Evolutionary conservation across 2,329 filamentous ascomycete genomes (phyloP).

Genomic region (Talaromyces rugulosus): DNA sequence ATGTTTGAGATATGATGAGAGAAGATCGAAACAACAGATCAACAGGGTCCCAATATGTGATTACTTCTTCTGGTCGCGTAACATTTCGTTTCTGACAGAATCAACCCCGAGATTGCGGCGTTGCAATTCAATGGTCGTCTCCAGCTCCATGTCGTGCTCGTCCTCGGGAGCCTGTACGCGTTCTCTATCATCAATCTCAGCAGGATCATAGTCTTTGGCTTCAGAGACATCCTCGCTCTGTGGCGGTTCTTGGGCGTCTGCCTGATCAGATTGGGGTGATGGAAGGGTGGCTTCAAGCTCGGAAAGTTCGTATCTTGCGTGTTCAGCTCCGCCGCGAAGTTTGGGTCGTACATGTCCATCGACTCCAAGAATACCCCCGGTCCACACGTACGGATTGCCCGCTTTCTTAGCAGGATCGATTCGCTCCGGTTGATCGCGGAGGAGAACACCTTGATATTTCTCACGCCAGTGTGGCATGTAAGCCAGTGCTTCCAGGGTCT

Average conservation of each 20-base stretch:
- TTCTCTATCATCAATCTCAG: slow-evolving; percentile 2
- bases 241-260: not conserved
- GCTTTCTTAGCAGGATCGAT: slow-evolving; percentile 16
- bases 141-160: slow-evolving; percentile 24
- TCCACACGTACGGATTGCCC: slow-evolving; percentile 26
- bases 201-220: slow-evolving; percentile 1
- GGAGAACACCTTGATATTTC: slow-evolving; percentile 37
- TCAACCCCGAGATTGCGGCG: slow-evolving; percentile 12
- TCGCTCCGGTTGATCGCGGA: slow-evolving; percentile 28
- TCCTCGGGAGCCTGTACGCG: slow-evolving; percentile 20
- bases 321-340: not conserved
- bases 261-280: not conserved
- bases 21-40: not conserved
- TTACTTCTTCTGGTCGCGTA: not conserved
- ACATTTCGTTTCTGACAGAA: slow-evolving; percentile 17
- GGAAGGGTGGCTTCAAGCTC: not conserved
- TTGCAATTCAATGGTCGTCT: slow-evolving; percentile 16
- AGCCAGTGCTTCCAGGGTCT: slow-evolving; percentile 33
- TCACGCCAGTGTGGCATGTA: slow-evolving; percentile 38
- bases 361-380: slow-evolving; percentile 30
- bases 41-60: not conserved
- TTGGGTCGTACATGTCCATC: slow-evolving; percentile 19
- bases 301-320: not conserved
- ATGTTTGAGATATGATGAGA: not conserved
- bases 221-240: not conserved